Conservation (phyloP, 495 filamentous ascomycete genomes). For the Tuber microsphaerosporum region DNA sequence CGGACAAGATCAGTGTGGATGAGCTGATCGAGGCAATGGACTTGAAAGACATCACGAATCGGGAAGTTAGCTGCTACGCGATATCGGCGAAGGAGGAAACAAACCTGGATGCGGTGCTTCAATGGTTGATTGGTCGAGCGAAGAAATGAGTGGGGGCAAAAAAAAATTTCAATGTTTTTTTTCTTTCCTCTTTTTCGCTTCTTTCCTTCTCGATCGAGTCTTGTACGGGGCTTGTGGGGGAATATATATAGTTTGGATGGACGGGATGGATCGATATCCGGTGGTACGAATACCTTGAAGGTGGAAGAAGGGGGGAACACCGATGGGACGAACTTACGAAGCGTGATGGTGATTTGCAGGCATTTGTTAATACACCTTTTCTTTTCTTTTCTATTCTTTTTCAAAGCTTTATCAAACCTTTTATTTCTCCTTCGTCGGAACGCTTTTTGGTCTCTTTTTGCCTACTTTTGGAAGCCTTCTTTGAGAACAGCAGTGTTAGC, state of each 20-base stretch:
- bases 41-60: constrained; percentile 77
- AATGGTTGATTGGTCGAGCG: constrained; percentile 89
- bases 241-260: constrained; percentile 1
- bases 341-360: not conserved
- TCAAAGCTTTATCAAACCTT: not conserved
- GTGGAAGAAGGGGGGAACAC: not conserved
- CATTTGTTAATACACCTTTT: constrained; percentile 4
- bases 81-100: constrained; percentile 98
- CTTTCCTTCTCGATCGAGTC: not conserved
- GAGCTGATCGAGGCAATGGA: constrained; percentile 90
- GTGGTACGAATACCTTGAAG: not conserved
- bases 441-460: not conserved
- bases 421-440: not conserved
- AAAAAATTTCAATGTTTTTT: not conserved
- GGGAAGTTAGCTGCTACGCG: constrained; percentile 97
- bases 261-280: not conserved
- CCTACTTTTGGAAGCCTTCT: not conserved
- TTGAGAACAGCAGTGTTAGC: not conserved
- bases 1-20: constrained; percentile 79
- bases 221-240: not conserved
- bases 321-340: constrained; percentile 2
- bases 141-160: constrained; percentile 49
- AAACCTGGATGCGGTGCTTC: constrained; percentile 91
- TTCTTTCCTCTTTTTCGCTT: not conserved
- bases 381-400: not conserved